These are phyloP conservation scores for Colletotrichum lini DNA, from an alignment of 2,329 filamentous ascomycete species.

Conservation along the genomic window DNA sequence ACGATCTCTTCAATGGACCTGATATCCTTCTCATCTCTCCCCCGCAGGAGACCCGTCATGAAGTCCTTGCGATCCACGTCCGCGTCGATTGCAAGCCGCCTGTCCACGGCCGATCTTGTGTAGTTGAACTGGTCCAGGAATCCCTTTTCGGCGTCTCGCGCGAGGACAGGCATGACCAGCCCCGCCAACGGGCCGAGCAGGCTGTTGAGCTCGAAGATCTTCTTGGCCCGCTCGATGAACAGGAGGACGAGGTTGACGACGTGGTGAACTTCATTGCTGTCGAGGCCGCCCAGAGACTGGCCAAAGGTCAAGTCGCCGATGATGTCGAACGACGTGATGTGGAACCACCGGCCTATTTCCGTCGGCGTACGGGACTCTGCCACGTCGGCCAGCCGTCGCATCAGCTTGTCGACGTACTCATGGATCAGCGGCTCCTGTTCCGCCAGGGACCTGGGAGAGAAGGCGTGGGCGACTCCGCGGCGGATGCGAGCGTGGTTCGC, in stretches of 20 bases:
- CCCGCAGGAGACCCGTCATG: slow-evolving; percentile 38
- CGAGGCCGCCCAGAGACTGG: slow-evolving; percentile 47
- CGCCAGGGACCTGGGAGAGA: slow-evolving; percentile 48
- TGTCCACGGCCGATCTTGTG: slow-evolving; percentile 24
- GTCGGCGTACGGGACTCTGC: slow-evolving; percentile 17
- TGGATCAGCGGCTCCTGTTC: slow-evolving; percentile 49
- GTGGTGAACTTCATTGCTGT: slow-evolving; percentile 43
- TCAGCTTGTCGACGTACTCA: slow-evolving; percentile 46
- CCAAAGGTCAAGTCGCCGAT: slow-evolving; percentile 50
- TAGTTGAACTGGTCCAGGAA: slow-evolving; percentile 7
- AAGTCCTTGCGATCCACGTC: slow-evolving; percentile 39
- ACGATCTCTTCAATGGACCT: slow-evolving; percentile 17
- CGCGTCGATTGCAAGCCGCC: slow-evolving; percentile 29
- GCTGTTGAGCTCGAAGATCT: slow-evolving; percentile 23
- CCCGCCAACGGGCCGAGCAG: slow-evolving; percentile 1
- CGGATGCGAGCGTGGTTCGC: slow-evolving; percentile 19
- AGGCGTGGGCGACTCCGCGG: slow-evolving; percentile 47
- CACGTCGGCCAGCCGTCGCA: slow-evolving; percentile 42
- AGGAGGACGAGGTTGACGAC: slow-evolving; percentile 46
- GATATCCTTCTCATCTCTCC: slow-evolving; percentile 25
- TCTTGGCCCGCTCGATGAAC: slow-evolving; percentile 28
- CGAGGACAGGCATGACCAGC: neutral
- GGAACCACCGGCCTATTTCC: slow-evolving; percentile 16
- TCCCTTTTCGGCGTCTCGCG: too few species aligned
- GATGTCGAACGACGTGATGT: slow-evolving; percentile 48